Percentiles rank a stretch among this genome's conserved stretches.
These are phyloP conservation scores for Sistotremastrum niveocremeum DNA, from an alignment of 768 basidiomycete genomes.

Conservation along the genomic window DNA sequence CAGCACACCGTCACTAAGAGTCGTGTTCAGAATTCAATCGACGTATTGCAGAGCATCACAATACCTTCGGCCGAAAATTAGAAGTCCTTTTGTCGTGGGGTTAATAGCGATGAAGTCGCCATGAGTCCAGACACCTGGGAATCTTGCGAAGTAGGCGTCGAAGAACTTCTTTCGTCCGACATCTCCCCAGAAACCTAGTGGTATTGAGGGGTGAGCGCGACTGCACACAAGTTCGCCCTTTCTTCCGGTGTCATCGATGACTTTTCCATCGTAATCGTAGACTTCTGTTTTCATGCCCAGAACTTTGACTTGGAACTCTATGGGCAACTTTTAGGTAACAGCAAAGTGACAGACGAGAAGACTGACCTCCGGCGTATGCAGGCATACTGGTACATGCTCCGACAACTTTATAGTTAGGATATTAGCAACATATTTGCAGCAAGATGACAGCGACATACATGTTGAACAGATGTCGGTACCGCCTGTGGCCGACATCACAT, in stretches of 20 bases:
- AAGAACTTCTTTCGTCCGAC: conserved; percentile 38
- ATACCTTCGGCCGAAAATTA: conserved; percentile 52
- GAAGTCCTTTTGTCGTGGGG: conserved; percentile 43
- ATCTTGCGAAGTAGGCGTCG: conserved; percentile 50
- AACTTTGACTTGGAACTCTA: conserved; percentile 50
- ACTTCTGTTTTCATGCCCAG: conserved; percentile 59
- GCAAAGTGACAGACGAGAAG: neutral
- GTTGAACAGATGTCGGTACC: conserved; percentile 62
- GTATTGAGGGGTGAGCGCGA: conserved; percentile 56
- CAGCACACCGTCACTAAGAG: conserved; percentile 47
- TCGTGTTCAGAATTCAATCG: neutral
- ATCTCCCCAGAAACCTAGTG: conserved; percentile 58
- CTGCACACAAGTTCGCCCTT: conserved; percentile 57
- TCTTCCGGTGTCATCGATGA: conserved; percentile 28
- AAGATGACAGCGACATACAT: conserved; percentile 29
- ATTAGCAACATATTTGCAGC: no score
- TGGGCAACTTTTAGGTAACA: neutral
- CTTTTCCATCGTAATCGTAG: conserved; percentile 38
- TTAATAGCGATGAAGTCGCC: conserved; percentile 58
- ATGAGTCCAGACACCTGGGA: conserved; percentile 55
- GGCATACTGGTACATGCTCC: conserved; percentile 21
- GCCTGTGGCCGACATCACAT: conserved; percentile 45
- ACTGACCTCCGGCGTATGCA: conserved; percentile 47
- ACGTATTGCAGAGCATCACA: conserved; percentile 1
- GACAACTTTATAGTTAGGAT: no score